Evolutionary conservation across 805 yeast genomes (phyloP), one percentile per base, ranked within the genome.

Genomic region (Saccharomyces mikatae): DNA sequence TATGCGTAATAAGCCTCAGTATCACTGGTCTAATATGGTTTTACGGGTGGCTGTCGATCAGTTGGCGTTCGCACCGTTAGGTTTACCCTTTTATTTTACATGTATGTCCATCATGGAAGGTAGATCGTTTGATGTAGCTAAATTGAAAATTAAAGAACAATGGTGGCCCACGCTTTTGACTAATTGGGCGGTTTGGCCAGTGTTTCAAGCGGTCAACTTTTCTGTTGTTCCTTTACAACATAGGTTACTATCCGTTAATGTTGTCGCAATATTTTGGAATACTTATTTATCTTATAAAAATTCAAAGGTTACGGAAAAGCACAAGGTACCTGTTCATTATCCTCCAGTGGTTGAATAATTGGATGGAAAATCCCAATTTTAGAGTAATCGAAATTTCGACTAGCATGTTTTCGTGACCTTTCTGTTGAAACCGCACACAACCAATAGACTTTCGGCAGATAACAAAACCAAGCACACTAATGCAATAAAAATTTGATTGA

Each of bases 181-280:
- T 17, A 91, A 90, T 68, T 89, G 96, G 91, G 65, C 76, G 51
- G 86, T 92, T 11, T 94, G 98, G 99, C 98, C 98, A 0, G 70
- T 81, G 0, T 87, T 94, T 58, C 98, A 94, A 71, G 63, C 83
- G 53, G 58, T 84, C 57, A 94, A 92, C 71, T 89, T 92, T 64
- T 77, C 83, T 48, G 62, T 87, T 6, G 79, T 89, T 2, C 97
- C 97, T 0, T 79, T 83, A 6, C 83, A 83, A 47, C 80, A 79
- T 61, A 78, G 96, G 41, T 69, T 91, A 48, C 62, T 87, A 48
- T 74, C 82, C 10, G 95, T 87, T 30, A 89, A 89, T 63, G 55
- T 82, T 3, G 77, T 87, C 27, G 82, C 92, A 49, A 80, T 90
- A 28, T 81, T 84, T 21, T 91, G 97, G 97, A 90, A 90, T 67